A percentile compares a stretch with the other conserved stretches of the same genome.
Conservation (phyloP, 768 basidiomycete species). For the Russula olivacea region DNA sequence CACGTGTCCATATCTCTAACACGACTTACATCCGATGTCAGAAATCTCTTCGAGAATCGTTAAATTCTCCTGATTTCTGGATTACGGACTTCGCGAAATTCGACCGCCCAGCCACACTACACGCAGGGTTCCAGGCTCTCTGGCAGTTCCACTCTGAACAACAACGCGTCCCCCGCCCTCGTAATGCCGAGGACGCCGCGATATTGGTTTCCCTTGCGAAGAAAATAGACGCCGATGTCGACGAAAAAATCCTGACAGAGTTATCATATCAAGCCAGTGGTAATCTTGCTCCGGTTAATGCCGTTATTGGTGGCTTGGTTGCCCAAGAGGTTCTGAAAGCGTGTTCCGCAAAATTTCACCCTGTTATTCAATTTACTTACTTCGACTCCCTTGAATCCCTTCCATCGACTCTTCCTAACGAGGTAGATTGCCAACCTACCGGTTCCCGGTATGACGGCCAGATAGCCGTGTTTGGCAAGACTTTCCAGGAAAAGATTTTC, state of each 20-base stretch:
- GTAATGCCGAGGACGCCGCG: conserved; percentile 75
- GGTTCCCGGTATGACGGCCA: conserved; percentile 89
- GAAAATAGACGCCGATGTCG: conserved; percentile 64
- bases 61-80: conserved; percentile 77
- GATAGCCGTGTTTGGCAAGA: conserved; percentile 90
- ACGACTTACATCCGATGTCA: conserved; percentile 31
- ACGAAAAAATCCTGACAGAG: conserved; percentile 79
- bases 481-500: conserved; percentile 87
- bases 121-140: conserved; percentile 92
- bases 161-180: conserved; percentile 70
- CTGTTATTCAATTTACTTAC: conserved; percentile 91
- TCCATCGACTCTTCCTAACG: conserved; percentile 66
- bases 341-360: conserved; percentile 96
- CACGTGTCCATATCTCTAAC: conserved; percentile 2
- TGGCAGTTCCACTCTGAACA: conserved; percentile 65
- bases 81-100: conserved; percentile 98
- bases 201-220: conserved; percentile 70
- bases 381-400: conserved; percentile 97
- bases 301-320: conserved; percentile 94
- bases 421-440: conserved; percentile 74
- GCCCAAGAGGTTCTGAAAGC: conserved; percentile 98
- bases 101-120: conserved; percentile 84
- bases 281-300: conserved; percentile 82
- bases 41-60: conserved; percentile 91
- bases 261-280: conserved; percentile 89